Evolutionary conservation across 2,329 filamentous ascomycete genomes (phyloP), one percentile per base, ranked within the genome.

Genomic region (Hypomyces rosellus): DNA sequence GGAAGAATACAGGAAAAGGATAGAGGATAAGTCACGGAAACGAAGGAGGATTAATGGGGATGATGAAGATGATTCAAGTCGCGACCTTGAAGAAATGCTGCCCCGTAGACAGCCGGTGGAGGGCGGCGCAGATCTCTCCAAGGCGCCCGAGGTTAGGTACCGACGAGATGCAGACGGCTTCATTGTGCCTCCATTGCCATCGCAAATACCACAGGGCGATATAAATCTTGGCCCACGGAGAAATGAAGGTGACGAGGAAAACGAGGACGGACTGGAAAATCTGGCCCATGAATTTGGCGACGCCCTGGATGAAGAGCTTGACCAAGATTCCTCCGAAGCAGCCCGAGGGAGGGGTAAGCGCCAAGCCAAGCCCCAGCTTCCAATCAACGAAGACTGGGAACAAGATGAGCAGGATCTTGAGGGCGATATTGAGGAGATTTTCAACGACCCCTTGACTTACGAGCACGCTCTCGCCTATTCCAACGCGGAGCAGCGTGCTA

Each of bases 101-200:
- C 53, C 48, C 2, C 46, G 44, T 15, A 53, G 49, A 22, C 57
- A 59, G 25, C 54, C 55, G 45, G 48, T 56, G 4, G 61, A 63
- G 34, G 62, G 63, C 3, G 65, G 67, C 5, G 67, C 66, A 50
- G 63, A 72, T 58, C 55, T 67, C 37, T 61, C 66, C 49, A 58
- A 60, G 33, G 61, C 61, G 1, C 66, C 68, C 3, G 67, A 61
- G 22, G 59, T 67, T 1, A 65, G 70, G 40, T 68, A 68, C 45
- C 74, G 77, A 15, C 66, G 80, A 11, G 85, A 88, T 62, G 77
- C 81, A 2, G 84, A 88, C 58, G 85, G 85, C 2, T 88, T 87
- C 61, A 79, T 78, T 38, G 82, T 88, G 33, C 84, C 85, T 1
- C 69, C 72, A 1, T 58, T 69, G 5, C 78, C 77, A 0, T 70